phyloP scores from a whole-genome alignment of 805 yeast genomes.

The Metschnikowia dekortorum region DNA sequence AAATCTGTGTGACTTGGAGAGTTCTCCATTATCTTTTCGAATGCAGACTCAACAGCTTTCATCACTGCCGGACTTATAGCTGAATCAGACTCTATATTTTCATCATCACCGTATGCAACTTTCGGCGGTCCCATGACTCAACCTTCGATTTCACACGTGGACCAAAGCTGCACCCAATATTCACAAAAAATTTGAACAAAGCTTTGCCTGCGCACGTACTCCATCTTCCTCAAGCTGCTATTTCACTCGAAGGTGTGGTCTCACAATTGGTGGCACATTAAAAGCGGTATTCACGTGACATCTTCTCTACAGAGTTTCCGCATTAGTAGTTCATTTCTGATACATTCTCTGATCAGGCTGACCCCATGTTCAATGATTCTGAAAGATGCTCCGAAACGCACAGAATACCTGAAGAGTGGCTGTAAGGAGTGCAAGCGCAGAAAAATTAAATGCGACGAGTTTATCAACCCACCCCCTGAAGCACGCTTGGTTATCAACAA shows the following conservation, averaged over 20 bases:
- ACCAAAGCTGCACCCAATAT: no score
- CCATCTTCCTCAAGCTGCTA: no score
- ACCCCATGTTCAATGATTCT: neutral
- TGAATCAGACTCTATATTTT: neutral
- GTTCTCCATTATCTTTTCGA: slow-evolving; percentile 50
- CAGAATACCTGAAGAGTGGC: slow-evolving; percentile 35
- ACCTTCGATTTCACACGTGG: no score
- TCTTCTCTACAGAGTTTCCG: slow-evolving; percentile 1
- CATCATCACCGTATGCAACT: neutral
- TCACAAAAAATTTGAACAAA: neutral
- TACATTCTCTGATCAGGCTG: no score
- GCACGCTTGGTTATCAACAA: slow-evolving; percentile 11
- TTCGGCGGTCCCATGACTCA: no score
- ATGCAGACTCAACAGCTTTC: slow-evolving; percentile 64
- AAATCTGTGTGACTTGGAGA: slow-evolving; percentile 9
- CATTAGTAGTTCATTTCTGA: neutral
- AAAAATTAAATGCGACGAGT: slow-evolving; percentile 40
- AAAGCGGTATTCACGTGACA: neutral
- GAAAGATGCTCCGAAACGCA: slow-evolving; percentile 4
- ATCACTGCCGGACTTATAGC: slow-evolving; percentile 44
- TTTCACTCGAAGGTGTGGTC: neutral
- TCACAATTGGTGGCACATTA: neutral
- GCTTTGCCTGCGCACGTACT: no score
- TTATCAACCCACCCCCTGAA: slow-evolving; percentile 13
- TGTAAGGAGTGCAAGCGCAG: slow-evolving; percentile 41